Conservation (phyloP, 176 grass and related monocot species). For the Pontederia crassipes region DNA sequence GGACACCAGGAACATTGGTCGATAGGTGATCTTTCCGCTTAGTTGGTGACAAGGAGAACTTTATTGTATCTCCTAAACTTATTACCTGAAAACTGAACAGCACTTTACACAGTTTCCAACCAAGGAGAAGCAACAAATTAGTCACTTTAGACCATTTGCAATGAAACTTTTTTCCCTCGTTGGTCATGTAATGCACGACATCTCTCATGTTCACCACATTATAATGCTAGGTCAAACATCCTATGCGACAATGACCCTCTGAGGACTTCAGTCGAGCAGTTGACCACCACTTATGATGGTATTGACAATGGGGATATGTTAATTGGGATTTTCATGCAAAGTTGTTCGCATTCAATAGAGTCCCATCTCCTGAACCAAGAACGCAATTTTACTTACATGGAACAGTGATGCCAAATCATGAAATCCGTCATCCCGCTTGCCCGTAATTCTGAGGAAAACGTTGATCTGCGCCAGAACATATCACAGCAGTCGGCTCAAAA, state of each 20-base stretch:
- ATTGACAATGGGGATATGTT: no score
- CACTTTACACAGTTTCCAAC: conserved; percentile 8
- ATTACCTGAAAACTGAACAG: conserved; percentile 53
- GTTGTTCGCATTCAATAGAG: no score
- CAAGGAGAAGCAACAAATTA: background rate
- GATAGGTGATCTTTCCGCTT: conserved; percentile 82
- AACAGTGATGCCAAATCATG: conserved; percentile 96
- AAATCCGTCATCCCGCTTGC: conserved; percentile 77
- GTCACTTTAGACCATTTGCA: no score
- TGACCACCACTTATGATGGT: no score
- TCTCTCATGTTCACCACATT: no score
- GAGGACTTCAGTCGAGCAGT: no score
- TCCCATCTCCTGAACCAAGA: background rate
- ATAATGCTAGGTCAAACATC: no score
- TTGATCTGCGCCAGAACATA: conserved; percentile 49
- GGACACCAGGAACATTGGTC: conserved; percentile 80
- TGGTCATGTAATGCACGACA: no score
- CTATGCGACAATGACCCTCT: no score
- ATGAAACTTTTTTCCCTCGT: no score
- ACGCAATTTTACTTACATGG: conserved; percentile 51
- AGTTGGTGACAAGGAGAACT: conserved; percentile 91
- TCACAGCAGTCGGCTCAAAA: background rate
- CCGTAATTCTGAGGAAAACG: conserved; percentile 90
- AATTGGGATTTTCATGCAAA: no score
- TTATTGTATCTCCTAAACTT: conserved; percentile 95